phyloP scores from a whole-genome alignment of 2,329 filamentous ascomycete species.

The Talaromyces albobiverticillius region DNA sequence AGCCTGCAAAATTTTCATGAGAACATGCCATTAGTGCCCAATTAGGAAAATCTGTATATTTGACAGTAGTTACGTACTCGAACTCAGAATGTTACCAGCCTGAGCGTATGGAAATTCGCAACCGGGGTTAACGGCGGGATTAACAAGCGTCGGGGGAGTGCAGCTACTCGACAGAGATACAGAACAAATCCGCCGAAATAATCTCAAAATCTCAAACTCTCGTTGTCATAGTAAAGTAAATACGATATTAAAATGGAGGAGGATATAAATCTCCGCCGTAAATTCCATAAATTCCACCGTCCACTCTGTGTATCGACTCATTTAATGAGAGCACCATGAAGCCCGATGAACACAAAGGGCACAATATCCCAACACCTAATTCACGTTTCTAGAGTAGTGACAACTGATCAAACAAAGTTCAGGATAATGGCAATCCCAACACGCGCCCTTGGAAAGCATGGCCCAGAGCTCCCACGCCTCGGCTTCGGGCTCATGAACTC shows the following conservation, averaged over 20 bases:
- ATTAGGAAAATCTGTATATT: no score
- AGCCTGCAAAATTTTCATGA: no score
- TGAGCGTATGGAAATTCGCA: no score
- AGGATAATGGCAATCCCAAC: slow-evolving; percentile 6
- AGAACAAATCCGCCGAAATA: no score
- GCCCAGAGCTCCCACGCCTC: slow-evolving; percentile 17
- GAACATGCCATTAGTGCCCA: no score
- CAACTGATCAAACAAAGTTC: not conserved
- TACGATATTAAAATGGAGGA: not conserved
- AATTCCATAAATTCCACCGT: slow-evolving; percentile 5
- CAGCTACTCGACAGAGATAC: not conserved
- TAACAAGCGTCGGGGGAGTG: not conserved
- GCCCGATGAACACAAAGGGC: not conserved
- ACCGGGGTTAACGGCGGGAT: slow-evolving; percentile 1
- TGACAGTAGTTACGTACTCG: no score
- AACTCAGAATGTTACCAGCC: no score
- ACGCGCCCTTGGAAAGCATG: slow-evolving; percentile 18
- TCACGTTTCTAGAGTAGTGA: not conserved
- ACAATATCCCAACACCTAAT: not conserved
- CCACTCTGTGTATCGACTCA: not conserved
- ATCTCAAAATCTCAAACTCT: no score
- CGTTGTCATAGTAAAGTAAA: no score
- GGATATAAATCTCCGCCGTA: not conserved
- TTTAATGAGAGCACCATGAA: not conserved
- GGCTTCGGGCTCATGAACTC: slow-evolving; percentile 18